Base-by-base conservation (phyloP, 768 basidiomycete genomes). In the Mycena leptocephala region DNA sequence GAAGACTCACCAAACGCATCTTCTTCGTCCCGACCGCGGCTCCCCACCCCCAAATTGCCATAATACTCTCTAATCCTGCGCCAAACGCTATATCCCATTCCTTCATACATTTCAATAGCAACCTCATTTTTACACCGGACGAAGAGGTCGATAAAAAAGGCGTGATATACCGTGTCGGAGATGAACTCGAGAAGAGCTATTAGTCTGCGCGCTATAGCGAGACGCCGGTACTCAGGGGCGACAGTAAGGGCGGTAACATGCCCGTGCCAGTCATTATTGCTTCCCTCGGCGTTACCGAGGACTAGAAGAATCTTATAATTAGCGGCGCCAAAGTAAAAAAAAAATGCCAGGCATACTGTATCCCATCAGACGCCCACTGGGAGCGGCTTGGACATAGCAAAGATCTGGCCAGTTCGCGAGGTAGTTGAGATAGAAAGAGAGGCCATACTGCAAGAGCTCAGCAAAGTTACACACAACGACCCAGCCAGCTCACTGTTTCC, bases 201-300 rank as follows among this genome's bases (percentile, higher is more conserved):
- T 92, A 99, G 94, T 82, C 92, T 93, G 78, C 93, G 92, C 0
- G 96, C 98, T 39, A 99, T 92, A 0, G 92, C 92, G 5, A 99
- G 91, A 3, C 96, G 93, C 48, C 98, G 94, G 84, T 96, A 98
- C 80, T 96, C 93, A 18, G 98, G 98, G 0, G 97, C 95, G 66
- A 99, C 97, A 5, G 97, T 96, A 63, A 99, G 88, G 0, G 98
- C 98, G 0, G 98, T 99, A 79, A 99, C 93, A 80, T 99, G 98
- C 0, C 97, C 98, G 80, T 97, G 96, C 92, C 95, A 96, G 81
- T 97, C 97, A 1, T 85, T 76, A 0, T 88, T 87, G 10, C 84
- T 78, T 2, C 97, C 97, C 84, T 98, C 97, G 0, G 97, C 96
- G 82, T 99, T 99, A 28, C 97, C 97, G 65, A 99, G 88, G 79